Evolutionary conservation across 306 rosid genomes (phyloP).

Genomic region (Styphnolobium japonicum): DNA sequence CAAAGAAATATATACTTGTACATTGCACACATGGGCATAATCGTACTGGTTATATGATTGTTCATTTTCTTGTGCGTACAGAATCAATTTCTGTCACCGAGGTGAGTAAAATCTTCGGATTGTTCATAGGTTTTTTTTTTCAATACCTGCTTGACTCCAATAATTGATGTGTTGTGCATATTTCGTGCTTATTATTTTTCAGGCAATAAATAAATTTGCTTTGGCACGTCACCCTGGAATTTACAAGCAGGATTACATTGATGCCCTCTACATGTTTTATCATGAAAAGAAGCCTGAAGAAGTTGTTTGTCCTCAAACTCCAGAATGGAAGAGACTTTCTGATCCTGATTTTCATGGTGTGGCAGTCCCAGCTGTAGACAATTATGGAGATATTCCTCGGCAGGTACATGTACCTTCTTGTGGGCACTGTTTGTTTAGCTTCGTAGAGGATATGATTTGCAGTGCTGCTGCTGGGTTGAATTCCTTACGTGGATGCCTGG

Average conservation of each 20-base stretch:
- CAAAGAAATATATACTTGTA: conserved; percentile 80
- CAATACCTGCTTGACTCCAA: neutral
- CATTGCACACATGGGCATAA: conserved; percentile 98
- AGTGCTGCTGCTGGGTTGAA: conserved; percentile 7
- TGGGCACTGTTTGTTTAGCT: neutral
- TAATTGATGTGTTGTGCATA: neutral
- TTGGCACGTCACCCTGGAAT: conserved; percentile 89
- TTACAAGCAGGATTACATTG: conserved; percentile 89
- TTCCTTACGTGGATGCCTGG: neutral
- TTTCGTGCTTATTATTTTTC: conserved; percentile 25
- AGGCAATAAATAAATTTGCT: conserved; percentile 79
- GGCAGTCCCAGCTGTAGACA: conserved; percentile 57
- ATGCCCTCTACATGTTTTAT: conserved; percentile 68
- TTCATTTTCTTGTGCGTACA: conserved; percentile 76
- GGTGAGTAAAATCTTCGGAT: conserved; percentile 45
- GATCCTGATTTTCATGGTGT: conserved; percentile 70
- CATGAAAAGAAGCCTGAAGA: conserved; percentile 78
- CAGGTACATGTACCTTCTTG: conserved; percentile 44
- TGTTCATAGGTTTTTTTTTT: neutral
- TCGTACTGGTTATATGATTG: conserved; percentile 96
- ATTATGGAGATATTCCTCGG: conserved; percentile 52
- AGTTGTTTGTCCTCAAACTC: conserved; percentile 77
- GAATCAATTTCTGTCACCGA: conserved; percentile 64
- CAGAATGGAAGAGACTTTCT: conserved; percentile 88
- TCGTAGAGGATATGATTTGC: conserved; percentile 15